A percentile compares a stretch with the other conserved stretches of the same genome.
Evolutionary conservation across 768 basidiomycete species (phyloP).

Genomic region (Lactarius sanguifluus): DNA sequence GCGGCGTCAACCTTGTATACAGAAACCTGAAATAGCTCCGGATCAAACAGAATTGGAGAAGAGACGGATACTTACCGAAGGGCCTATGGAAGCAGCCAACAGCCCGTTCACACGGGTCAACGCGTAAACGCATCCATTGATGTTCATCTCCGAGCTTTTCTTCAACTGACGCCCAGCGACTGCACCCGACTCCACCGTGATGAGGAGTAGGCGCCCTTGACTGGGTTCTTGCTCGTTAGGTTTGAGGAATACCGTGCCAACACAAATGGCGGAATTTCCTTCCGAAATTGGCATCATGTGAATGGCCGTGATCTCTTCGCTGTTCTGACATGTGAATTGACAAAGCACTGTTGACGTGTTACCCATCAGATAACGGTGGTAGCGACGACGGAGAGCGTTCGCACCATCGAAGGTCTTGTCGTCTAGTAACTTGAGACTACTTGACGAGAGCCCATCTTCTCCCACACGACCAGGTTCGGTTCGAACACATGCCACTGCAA

Average conservation of each 20-base stretch:
- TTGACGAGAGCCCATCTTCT: conserved; percentile 45
- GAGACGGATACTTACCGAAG: conserved; percentile 51
- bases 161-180: conserved; percentile 30
- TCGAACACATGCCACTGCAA: conserved; percentile 66
- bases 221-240: conserved; percentile 38
- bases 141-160: conserved; percentile 45
- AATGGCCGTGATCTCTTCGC: conserved; percentile 66
- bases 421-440: conserved; percentile 67
- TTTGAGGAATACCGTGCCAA: conserved; percentile 42
- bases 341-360: conserved; percentile 41
- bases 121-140: conserved; percentile 70
- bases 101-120: conserved; percentile 48
- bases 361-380: not conserved
- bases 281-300: conserved; percentile 35
- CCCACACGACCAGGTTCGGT: conserved; percentile 55
- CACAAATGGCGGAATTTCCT: conserved; percentile 37
- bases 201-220: conserved; percentile 61
- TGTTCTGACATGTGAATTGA: conserved; percentile 47
- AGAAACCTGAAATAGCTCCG: conserved; percentile 28
- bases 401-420: conserved; percentile 57
- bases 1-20: conserved; percentile 45
- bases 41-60: not conserved
- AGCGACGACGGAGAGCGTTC: not conserved
- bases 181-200: conserved; percentile 40
- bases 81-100: conserved; percentile 72